These are phyloP conservation scores for Fusarium graminum DNA, from an alignment of 2,329 filamentous ascomycete genomes.

Conservation along the genomic window DNA sequence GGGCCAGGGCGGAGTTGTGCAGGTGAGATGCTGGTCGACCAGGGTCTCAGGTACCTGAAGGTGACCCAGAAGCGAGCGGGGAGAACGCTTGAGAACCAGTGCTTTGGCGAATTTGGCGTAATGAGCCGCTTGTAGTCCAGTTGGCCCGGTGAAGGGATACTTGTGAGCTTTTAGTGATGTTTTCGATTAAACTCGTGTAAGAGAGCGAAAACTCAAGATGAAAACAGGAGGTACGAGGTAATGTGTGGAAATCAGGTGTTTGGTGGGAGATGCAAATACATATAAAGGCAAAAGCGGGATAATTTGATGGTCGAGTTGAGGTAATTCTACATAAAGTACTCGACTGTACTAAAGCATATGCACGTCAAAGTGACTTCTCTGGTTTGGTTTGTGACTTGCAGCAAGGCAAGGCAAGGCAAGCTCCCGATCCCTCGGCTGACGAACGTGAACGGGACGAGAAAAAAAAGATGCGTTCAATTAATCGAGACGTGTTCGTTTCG, in stretches of 20 bases:
- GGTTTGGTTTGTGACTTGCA: constrained; percentile 41
- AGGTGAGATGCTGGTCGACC: constrained; percentile 34
- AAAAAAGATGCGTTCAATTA: constrained; percentile 52
- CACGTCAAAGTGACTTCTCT: constrained; percentile 42
- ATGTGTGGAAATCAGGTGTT: background rate
- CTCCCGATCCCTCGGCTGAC: constrained; percentile 26
- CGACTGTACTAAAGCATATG: constrained; percentile 25
- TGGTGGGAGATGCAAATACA: constrained; percentile 6
- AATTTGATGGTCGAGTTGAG: constrained; percentile 15
- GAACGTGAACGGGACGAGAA: constrained; percentile 23
- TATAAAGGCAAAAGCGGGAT: constrained; percentile 25
- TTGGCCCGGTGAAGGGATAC: constrained; percentile 30
- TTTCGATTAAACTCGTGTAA: constrained; percentile 21
- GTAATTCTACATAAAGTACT: constrained; percentile 7
- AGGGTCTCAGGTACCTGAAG: constrained; percentile 40
- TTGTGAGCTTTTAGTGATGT: constrained; percentile 6
- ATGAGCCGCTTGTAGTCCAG: constrained; percentile 28
- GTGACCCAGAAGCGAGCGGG: constrained; percentile 34
- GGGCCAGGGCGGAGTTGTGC: constrained; percentile 41
- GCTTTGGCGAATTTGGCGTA: constrained; percentile 35
- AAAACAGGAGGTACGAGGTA: constrained; percentile 2
- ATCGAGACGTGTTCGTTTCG: constrained; percentile 61
- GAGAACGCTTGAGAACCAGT: constrained; percentile 38
- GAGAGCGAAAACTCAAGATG: constrained; percentile 3
- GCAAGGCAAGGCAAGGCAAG: background rate